These are phyloP conservation scores for Huntiella savannae DNA, from an alignment of 2,329 filamentous ascomycete genomes.

Conservation along the genomic window DNA sequence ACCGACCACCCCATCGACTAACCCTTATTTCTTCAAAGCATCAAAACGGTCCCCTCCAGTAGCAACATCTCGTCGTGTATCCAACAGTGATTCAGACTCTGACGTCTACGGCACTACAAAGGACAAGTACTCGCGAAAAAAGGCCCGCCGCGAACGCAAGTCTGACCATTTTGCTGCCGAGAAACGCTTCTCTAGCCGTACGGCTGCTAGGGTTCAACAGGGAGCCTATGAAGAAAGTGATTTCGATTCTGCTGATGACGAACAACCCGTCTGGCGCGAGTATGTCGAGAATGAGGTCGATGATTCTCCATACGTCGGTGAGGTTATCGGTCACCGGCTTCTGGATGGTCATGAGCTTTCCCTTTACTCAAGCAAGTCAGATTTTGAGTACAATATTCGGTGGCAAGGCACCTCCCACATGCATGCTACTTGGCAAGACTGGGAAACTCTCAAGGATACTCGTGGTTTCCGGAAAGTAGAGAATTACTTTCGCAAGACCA, in stretches of 20 bases:
- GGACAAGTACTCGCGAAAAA: slow-evolving; percentile 50
- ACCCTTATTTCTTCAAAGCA: slow-evolving; percentile 21
- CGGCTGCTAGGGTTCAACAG: slow-evolving; percentile 52
- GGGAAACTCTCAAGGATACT: slow-evolving; percentile 52
- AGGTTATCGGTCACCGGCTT: slow-evolving; percentile 69
- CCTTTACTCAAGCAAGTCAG: slow-evolving; percentile 41
- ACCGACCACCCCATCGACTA: slow-evolving; percentile 12
- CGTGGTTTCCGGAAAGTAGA: slow-evolving; percentile 78
- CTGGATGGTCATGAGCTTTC: slow-evolving; percentile 46
- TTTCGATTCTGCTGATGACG: slow-evolving; percentile 40
- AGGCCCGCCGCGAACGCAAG: slow-evolving; percentile 55
- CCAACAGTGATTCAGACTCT: slow-evolving; percentile 50
- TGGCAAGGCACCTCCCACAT: slow-evolving; percentile 94
- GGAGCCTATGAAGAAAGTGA: slow-evolving; percentile 48
- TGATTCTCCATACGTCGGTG: slow-evolving; percentile 69
- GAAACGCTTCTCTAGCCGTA: slow-evolving; percentile 79
- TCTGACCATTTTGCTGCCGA: slow-evolving; percentile 52
- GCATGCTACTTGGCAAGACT: slow-evolving; percentile 87
- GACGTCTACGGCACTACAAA: slow-evolving; percentile 65
- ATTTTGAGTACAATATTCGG: slow-evolving; percentile 88
- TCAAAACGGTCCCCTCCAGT: slow-evolving; percentile 40
- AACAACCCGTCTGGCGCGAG: slow-evolving; percentile 42
- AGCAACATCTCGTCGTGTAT: slow-evolving; percentile 25
- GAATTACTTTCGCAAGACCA: slow-evolving; percentile 78
- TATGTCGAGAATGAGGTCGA: slow-evolving; percentile 47